Conservation (phyloP, 768 basidiomycete genomes). For the Holtermannia corniformis region DNA sequence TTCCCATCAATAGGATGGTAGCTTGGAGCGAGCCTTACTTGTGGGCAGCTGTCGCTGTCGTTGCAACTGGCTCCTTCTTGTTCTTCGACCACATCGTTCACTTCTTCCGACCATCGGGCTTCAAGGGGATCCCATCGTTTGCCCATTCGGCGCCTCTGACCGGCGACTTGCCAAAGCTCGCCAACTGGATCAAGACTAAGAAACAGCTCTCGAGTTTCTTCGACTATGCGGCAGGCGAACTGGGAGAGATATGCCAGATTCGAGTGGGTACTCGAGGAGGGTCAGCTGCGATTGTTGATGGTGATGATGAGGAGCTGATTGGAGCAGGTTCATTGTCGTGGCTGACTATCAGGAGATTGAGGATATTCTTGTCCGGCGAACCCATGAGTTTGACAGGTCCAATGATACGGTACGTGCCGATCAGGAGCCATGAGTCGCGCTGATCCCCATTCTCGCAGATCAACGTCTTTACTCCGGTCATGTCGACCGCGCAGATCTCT, state of each 20-base stretch:
- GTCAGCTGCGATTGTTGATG: conserved; percentile 9
- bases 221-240: conserved; percentile 12
- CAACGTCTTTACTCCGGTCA: conserved; percentile 16
- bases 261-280: conserved; percentile 14
- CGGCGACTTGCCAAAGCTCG: conserved; percentile 16
- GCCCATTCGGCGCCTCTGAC: conserved; percentile 14
- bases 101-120: conserved; percentile 14
- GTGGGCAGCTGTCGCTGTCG: background rate
- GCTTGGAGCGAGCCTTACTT: too few relatives aligned
- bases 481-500: conserved; percentile 26
- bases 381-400: conserved; percentile 21
- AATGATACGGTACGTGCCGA: conserved; percentile 1
- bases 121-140: conserved; percentile 19
- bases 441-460: too few relatives aligned
- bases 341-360: conserved; percentile 22
- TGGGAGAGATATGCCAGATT: conserved; percentile 26
- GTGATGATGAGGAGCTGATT: too few relatives aligned
- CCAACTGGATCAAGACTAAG: conserved; percentile 1
- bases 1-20: too few relatives aligned
- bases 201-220: conserved; percentile 5
- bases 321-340: conserved; percentile 17
- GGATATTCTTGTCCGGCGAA: conserved; percentile 11
- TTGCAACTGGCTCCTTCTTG: background rate
- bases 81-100: conserved; percentile 1
- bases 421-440: too few relatives aligned